These are phyloP conservation scores for Pseudonitzschia multiseries DNA, from an alignment of 108 stramenopile species.

Conservation along the genomic window DNA sequence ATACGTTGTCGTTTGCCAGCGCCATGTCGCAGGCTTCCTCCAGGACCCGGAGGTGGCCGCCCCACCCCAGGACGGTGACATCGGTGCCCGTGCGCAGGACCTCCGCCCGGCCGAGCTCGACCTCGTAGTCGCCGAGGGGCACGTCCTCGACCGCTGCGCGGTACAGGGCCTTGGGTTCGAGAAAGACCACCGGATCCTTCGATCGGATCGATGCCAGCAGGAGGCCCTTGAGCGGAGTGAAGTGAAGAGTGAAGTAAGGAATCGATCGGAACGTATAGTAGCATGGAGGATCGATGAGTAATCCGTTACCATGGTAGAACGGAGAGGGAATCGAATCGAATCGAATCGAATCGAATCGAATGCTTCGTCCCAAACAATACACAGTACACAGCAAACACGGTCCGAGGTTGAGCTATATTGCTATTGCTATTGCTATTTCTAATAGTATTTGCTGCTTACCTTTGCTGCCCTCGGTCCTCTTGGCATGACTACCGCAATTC, in stretches of 20 bases:
- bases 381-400: too few relatives aligned
- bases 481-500: conserved; percentile 93
- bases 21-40: conserved; percentile 79
- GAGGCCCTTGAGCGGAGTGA: too few relatives aligned
- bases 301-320: too few relatives aligned
- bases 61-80: conserved; percentile 95
- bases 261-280: too few relatives aligned
- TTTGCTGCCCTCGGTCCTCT: conserved; percentile 91
- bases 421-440: too few relatives aligned
- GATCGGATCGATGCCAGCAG: conserved; percentile 86
- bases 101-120: conserved; percentile 88
- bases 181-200: conserved; percentile 94
- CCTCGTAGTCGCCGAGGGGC: conserved; percentile 90
- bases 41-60: conserved; percentile 82
- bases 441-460: too few relatives aligned
- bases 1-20: conserved; percentile 67
- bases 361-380: too few relatives aligned
- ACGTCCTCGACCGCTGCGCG: conserved; percentile 95
- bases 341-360: too few relatives aligned
- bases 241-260: too few relatives aligned
- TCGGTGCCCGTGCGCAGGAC: conserved; percentile 84
- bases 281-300: too few relatives aligned
- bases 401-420: too few relatives aligned
- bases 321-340: too few relatives aligned
- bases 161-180: conserved; percentile 98